Base-by-base conservation (phyloP, 495 filamentous ascomycete genomes). In the Trichoderma asperelloides region DNA sequence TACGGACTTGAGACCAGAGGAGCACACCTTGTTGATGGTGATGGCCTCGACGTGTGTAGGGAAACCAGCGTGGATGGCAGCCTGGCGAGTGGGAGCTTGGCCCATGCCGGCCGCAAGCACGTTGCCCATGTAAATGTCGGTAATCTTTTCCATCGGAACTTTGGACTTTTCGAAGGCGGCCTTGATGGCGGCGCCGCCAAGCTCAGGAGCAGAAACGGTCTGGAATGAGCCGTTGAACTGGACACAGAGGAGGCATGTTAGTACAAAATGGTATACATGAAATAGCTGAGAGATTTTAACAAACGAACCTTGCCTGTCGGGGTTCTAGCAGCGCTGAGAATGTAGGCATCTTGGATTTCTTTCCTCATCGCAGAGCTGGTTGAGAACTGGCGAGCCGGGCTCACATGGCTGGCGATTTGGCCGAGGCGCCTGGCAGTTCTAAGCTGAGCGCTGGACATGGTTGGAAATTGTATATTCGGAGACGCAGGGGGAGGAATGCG, bases 1-100 rank as follows among this genome's bases (percentile, higher is more conserved):
- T 2, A 98, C 92, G 2, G 94, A 89, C 77, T 98, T 98, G 65
- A 98, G 78, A 2, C 95, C 95, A 0, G 93, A 97, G 15, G 95
- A 87, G 79, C 95, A 98, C 39, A 98, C 95, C 75, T 98, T 98
- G 81, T 98, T 98, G 77, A 98, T 86, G 5, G 95, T 97, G 65
- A 88, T 85, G 25, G 93, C 88, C 76, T 98, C 95, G 43, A 95
- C 85, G 8, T 82, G 85, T 11, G 84, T 78, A 2, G 91, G 82
- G 11, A 98, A 86, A 13, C 92, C 93, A n/a, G 95, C 89, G 71
- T 91, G 91, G 63, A 97, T 89, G 63, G 85, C 82, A 28, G 94
- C 95, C 79, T 98, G 95, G 39, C 95, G 88, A 23, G 95, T 93
- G 1, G 95, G 95, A 2, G 95, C 86, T 76, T 98, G 95, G 40